phyloP scores from a whole-genome alignment of 169 alveolate genomes.

The Besnoitia besnoiti region DNA sequence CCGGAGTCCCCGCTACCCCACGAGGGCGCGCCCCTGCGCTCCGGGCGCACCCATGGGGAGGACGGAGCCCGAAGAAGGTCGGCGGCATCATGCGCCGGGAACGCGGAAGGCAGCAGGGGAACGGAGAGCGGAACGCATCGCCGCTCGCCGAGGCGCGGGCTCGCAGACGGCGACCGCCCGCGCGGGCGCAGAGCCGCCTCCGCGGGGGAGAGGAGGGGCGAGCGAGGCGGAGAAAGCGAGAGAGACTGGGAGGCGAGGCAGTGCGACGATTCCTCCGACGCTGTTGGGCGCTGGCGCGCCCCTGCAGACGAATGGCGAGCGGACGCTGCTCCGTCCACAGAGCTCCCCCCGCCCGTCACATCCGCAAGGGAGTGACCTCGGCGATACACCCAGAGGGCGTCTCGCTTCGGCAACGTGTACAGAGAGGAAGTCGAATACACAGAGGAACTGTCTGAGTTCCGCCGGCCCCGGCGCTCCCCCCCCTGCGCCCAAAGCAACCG shows the following conservation, averaged over 20 bases:
- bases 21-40: background rate
- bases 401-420: background rate
- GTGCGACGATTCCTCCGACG: background rate
- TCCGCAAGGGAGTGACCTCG: background rate
- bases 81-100: background rate
- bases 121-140: background rate
- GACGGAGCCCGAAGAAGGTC: background rate
- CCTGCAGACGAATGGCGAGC: background rate
- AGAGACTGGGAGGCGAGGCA: too few species aligned
- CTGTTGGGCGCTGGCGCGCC: background rate
- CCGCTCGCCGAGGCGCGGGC: background rate
- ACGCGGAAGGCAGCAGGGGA: background rate
- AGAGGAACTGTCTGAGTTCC: background rate
- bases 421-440: background rate
- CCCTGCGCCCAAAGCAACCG: background rate
- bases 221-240: too few species aligned
- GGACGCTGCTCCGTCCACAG: too few species aligned
- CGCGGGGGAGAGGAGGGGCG: background rate
- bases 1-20: background rate
- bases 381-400: background rate
- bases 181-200: background rate
- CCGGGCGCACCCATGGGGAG: background rate
- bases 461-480: background rate
- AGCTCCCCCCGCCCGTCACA: background rate
- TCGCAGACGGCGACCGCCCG: background rate